phyloP scores from a whole-genome alignment of 2,329 filamentous ascomycete species.

The Fusarium veterinarium region DNA sequence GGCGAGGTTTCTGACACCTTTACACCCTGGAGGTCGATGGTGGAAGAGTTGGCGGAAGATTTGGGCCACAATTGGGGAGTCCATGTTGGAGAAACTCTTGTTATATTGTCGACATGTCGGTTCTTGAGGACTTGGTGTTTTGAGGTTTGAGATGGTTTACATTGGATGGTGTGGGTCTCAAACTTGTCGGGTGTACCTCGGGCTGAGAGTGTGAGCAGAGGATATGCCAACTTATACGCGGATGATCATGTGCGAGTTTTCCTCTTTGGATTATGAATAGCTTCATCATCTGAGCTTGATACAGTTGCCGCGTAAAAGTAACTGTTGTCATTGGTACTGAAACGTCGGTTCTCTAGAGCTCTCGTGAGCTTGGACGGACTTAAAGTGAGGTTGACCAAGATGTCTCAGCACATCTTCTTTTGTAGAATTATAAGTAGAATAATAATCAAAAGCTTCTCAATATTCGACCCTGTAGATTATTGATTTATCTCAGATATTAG shows the following conservation, averaged over 20 bases:
- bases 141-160: constrained; percentile 22
- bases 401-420: neutral
- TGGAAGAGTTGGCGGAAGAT: constrained; percentile 89
- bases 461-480: too few species aligned
- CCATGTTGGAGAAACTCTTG: constrained; percentile 66
- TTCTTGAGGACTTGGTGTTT: neutral
- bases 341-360: neutral
- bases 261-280: constrained; percentile 20
- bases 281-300: neutral
- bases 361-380: neutral
- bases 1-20: constrained; percentile 42
- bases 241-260: constrained; percentile 31
- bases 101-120: constrained; percentile 23
- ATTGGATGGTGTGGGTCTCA: constrained; percentile 30
- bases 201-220: constrained; percentile 3
- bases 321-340: neutral
- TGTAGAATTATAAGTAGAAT: neutral
- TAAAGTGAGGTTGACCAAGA: neutral
- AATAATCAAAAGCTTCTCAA: neutral
- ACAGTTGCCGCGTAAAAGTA: neutral
- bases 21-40: constrained; percentile 60
- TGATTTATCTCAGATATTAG: neutral
- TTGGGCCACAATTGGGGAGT: constrained; percentile 80
- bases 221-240: neutral
- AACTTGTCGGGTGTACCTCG: constrained; percentile 41